Evolutionary conservation across 2,329 filamentous ascomycete species (phyloP).

Genomic region (Fusarium sp.): DNA sequence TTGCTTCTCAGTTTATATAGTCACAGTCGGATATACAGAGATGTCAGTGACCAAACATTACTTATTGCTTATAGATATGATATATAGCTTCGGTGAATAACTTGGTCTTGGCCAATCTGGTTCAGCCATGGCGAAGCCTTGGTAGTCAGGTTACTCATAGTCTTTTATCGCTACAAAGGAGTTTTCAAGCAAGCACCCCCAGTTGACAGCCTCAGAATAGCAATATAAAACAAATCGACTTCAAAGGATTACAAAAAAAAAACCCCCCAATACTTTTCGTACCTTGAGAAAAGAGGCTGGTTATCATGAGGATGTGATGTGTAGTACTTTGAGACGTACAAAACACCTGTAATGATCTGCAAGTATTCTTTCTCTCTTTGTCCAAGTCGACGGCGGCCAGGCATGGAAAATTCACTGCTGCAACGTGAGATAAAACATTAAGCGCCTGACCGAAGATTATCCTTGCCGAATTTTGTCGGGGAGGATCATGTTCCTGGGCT

Average conservation of each 20-base stretch:
- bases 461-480: neutral
- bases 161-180: neutral
- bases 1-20: neutral
- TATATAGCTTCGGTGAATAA: too few species aligned
- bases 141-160: neutral
- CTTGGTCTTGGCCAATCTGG: neutral
- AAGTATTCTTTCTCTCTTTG: neutral
- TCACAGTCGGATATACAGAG: fast-evolving
- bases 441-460: neutral
- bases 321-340: neutral
- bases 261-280: too few species aligned
- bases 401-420: neutral
- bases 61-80: neutral
- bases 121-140: neutral
- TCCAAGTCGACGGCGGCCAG: neutral
- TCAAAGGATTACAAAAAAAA: too few species aligned
- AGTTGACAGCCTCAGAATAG: too few species aligned
- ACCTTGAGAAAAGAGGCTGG: neutral
- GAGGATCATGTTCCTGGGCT: conserved; percentile 5
- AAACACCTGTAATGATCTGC: neutral
- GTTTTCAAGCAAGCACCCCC: too few species aligned
- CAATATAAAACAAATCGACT: too few species aligned
- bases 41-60: too few species aligned
- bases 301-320: neutral
- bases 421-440: neutral